Evolutionary conservation across 108 stramenopile genomes (phyloP).

Genomic region (Cyclotella distinguenda): DNA sequence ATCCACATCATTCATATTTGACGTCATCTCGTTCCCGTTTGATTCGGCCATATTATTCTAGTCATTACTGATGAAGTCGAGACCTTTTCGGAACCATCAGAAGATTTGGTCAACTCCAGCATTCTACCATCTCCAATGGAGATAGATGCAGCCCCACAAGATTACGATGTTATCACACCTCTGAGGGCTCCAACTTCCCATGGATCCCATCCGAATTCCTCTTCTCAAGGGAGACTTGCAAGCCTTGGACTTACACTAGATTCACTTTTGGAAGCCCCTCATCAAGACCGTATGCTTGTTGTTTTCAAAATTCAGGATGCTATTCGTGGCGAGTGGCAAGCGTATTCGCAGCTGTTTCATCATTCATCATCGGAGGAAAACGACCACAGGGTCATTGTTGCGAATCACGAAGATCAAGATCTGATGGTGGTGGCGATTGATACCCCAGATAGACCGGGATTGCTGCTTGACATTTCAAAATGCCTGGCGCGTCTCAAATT

Average conservation of each 20-base stretch:
- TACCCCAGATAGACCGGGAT: conserved; percentile 44
- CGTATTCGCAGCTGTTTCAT: too few relatives aligned
- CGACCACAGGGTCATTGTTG: too few relatives aligned
- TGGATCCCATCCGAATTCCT: neutral
- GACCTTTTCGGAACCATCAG: neutral
- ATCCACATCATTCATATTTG: too few relatives aligned
- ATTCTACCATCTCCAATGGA: neutral
- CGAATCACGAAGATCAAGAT: too few relatives aligned
- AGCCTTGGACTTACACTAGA: conserved; percentile 7
- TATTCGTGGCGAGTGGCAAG: conserved; percentile 45
- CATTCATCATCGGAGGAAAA: too few relatives aligned
- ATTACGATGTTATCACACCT: conserved; percentile 40
- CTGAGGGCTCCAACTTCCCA: neutral
- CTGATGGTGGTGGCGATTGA: conserved; percentile 58
- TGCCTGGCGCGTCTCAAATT: conserved; percentile 56
- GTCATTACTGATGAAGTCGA: neutral
- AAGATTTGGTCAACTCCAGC: neutral
- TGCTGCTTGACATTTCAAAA: conserved; percentile 73
- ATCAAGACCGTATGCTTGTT: conserved; percentile 21
- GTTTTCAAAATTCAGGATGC: conserved; percentile 19
- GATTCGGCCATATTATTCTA: too few relatives aligned
- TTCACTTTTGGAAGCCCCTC: conserved; percentile 4
- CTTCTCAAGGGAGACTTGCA: neutral
- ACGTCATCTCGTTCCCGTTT: too few relatives aligned
- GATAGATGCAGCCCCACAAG: neutral